phyloP scores from a whole-genome alignment of 2,329 filamentous ascomycete species.

The Aspergillus viridinutans region DNA sequence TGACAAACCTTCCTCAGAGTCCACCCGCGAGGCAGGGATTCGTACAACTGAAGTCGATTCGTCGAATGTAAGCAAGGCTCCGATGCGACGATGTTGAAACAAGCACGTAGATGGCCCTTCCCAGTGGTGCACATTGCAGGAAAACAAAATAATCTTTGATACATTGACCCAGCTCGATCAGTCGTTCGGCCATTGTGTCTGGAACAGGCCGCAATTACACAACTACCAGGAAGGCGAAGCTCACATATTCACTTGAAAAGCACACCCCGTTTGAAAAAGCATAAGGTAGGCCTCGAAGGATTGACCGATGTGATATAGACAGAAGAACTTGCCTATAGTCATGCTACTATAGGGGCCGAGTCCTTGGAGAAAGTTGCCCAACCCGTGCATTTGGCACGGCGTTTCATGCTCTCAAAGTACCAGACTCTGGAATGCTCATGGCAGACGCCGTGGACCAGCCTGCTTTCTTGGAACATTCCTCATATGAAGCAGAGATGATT shows the following conservation, averaged over 20 bases:
- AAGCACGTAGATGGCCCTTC: too few species aligned
- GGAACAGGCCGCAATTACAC: neutral
- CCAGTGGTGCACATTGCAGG: too few species aligned
- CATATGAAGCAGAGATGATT: neutral
- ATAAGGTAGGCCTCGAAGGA: neutral
- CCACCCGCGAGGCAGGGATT: too few species aligned
- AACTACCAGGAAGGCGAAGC: neutral
- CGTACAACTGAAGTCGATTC: too few species aligned
- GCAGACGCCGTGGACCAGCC: neutral
- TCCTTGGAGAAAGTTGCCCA: too few species aligned
- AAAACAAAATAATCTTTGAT: neutral
- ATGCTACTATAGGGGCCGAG: neutral
- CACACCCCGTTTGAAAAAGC: neutral
- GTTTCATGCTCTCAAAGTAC: neutral
- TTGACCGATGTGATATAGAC: neutral
- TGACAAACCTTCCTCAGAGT: too few species aligned
- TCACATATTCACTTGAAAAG: neutral
- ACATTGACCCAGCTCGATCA: neutral
- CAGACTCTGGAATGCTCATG: neutral
- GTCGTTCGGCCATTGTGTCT: neutral
- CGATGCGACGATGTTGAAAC: too few species aligned
- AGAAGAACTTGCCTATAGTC: neutral
- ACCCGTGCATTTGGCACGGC: too few species aligned
- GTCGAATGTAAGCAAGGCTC: too few species aligned
- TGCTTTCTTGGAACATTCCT: neutral